Base-by-base conservation (phyloP, 108 stramenopile genomes). In the Schizochytrium sp. region DNA sequence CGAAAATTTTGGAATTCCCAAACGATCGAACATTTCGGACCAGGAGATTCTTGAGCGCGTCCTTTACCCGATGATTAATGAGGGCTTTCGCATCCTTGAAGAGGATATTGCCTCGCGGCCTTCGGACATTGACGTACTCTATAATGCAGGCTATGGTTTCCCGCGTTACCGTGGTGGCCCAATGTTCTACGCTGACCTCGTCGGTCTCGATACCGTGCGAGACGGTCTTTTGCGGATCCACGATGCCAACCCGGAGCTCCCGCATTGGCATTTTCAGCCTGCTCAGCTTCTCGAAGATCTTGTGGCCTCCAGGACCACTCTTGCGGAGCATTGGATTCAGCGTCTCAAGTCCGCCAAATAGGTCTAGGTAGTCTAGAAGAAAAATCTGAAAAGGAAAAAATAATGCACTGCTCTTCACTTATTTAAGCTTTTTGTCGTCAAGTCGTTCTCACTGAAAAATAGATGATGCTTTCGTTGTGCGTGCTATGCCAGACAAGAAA, bases 91-190 rank as follows among this genome's bases (percentile, higher is more conserved):
- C 87, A 95, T 97, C 58, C 92, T 99, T 60, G 98, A 98, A 90
- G 98, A 99, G 89, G 96, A 95, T n/a, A 97, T 99, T 89, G 97
- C 97, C n/a, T 88, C 83, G 57, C 91, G 94, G 72, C 97, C 98
- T 2, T 94, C 96, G 34, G 97, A 98, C 87, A 97, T 99, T 91
- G 98, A 99, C 90, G 96, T 98, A 3, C 93, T 98, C 34, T 98
- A 97, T 90, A 89, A 96, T 55, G 95, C 97, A 91, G 98, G 98
- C 25, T 99, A 98, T 90, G 97, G 97, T n/a, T 98, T 96, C 94
- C 98, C 98, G 5, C 93, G 92, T 5, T 98, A 94, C 90, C 90
- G 94, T 76, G 98, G 98, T 5, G 92, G 92, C 23, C 92, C 92
- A 2, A 93, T 93, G 92, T 92, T 90, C 51, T 92, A 90, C 89